These are phyloP conservation scores for Apiospora saccharicola DNA, from an alignment of 2,329 filamentous ascomycete genomes.

Conservation along the genomic window DNA sequence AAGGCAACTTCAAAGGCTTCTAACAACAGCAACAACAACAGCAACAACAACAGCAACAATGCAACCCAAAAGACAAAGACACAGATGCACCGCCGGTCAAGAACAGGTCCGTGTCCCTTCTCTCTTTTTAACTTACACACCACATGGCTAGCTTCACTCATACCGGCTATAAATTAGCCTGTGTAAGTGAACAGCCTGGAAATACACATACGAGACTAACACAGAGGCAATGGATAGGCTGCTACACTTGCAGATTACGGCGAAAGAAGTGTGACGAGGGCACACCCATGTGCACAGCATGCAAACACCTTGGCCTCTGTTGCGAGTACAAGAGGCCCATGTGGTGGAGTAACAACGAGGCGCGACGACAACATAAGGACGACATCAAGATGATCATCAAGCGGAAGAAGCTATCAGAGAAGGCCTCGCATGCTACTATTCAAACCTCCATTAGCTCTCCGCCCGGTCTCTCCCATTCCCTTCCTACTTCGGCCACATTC, in stretches of 20 bases:
- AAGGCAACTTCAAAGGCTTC: conserved; percentile 63
- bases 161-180: conserved; percentile 32
- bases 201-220: conserved; percentile 42
- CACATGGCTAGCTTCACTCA: conserved; percentile 32
- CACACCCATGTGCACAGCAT: conserved; percentile 67
- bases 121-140: conserved; percentile 25
- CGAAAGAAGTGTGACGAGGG: conserved; percentile 76
- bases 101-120: conserved; percentile 76
- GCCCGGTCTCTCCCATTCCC: conserved; percentile 80
- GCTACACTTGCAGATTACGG: conserved; percentile 72
- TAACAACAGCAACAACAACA: conserved; percentile 49
- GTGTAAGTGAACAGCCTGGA: conserved; percentile 33
- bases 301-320: conserved; percentile 77
- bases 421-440: conserved; percentile 65
- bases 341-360: conserved; percentile 97
- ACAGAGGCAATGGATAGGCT: conserved; percentile 52
- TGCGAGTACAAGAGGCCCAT: conserved; percentile 97
- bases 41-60: conserved; percentile 51
- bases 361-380: conserved; percentile 87
- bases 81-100: conserved; percentile 93
- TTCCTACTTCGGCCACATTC: conserved; percentile 81
- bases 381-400: conserved; percentile 98
- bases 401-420: conserved; percentile 92
- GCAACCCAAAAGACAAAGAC: conserved; percentile 71
- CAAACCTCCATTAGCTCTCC: conserved; percentile 70